Base-by-base conservation (phyloP, 495 filamentous ascomycete species). In the Penicillium manginii region DNA sequence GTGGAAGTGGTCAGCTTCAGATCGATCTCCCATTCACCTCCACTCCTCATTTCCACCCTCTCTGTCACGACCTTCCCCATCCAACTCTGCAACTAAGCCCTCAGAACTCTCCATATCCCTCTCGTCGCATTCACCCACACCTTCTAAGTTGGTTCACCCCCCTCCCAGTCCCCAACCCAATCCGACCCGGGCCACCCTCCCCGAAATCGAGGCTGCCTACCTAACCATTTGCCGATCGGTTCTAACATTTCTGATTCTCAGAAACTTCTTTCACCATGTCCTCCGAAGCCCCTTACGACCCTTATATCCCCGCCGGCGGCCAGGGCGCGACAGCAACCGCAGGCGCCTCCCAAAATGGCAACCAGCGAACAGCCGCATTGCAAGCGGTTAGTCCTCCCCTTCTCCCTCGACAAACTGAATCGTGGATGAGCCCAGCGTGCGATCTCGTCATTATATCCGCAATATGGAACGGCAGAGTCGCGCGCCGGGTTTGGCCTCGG, bases 221-320 rank as follows among this genome's bases (percentile, higher is more conserved):
- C 52, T 51, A n/a, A n/a, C 42, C 50, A 37, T 37, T 45, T 42
- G 56, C 33, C 39, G 7, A 43, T 40, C 26, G 49, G 51, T 50
- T 64, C 60, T 60, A 70, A 66, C 45, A 10, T 35, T 40, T 50
- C 18, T 19, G 59, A 43, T 18, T 54, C 53, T 43, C 17, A 43
- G 7, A 43, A n/a, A 43, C 53, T 18, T 56, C 48, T 66, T 54
- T 67, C 73, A 83, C 64, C 60, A 90, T 91, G 74, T 50, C 65
- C 69, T 82, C 83, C 67, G 86, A 91, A 63, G 84, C 83, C 69
- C 91, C 91, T 54, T 96, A 96, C 75, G 92, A 96, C 72, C 92
- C 92, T 45, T 96, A 96, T 78, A 93, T 94, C 70, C 92, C 92
- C 60, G 83, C 83, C 61, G 86, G 83, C 67, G 81, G 81, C 70